Conservation (phyloP, 805 yeast species). For the Wickerhamiella cacticola region DNA sequence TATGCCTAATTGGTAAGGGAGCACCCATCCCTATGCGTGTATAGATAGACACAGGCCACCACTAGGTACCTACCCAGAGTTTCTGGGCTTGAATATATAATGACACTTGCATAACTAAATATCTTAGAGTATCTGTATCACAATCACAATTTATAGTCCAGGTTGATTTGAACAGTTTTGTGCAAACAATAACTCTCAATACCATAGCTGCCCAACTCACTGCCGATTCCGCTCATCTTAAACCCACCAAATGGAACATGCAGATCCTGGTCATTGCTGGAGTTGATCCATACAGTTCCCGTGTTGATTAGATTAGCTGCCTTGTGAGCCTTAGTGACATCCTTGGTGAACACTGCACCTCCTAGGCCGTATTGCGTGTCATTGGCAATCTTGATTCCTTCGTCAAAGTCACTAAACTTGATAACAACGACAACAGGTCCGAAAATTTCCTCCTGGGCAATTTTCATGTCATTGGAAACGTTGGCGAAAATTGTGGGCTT, state of each 20-base stretch:
- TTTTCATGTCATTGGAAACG: slow-evolving; percentile 49
- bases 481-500: slow-evolving; percentile 69
- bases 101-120: background rate
- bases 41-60: too few relatives aligned
- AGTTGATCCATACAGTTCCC: slow-evolving; percentile 68
- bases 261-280: slow-evolving; percentile 78
- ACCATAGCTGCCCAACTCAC: slow-evolving; percentile 86
- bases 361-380: slow-evolving; percentile 69
- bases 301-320: slow-evolving; percentile 50
- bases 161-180: slow-evolving; percentile 54
- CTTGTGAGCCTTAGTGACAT: slow-evolving; percentile 52
- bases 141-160: slow-evolving; percentile 20
- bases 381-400: slow-evolving; percentile 59
- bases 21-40: too few relatives aligned
- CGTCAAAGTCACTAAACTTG: slow-evolving; percentile 53
- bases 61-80: too few relatives aligned
- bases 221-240: slow-evolving; percentile 83
- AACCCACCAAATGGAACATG: slow-evolving; percentile 88
- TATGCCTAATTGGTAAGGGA: too few relatives aligned
- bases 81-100: too few relatives aligned
- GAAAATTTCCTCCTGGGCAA: slow-evolving; percentile 71
- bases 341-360: slow-evolving; percentile 64
- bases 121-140: background rate
- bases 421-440: slow-evolving; percentile 73
- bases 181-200: slow-evolving; percentile 72